Percentiles rank a stretch among this genome's conserved stretches.
phyloP scores from a whole-genome alignment of 2,329 filamentous ascomycete genomes.

The Penicillium sp. region DNA sequence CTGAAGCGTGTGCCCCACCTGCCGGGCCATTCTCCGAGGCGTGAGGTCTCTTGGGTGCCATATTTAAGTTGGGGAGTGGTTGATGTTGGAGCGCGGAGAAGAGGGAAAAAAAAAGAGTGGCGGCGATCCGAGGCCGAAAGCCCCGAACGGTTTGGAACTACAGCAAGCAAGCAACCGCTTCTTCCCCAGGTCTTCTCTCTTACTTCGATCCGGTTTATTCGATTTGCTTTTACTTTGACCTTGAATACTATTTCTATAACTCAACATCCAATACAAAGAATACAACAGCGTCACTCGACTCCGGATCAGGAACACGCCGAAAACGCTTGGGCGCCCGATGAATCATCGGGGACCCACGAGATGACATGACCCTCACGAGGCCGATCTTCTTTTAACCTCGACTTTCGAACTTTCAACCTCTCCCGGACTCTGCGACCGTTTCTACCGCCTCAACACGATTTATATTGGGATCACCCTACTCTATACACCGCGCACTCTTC shows the following conservation, averaged over 20 bases:
- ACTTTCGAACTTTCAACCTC: too few species aligned
- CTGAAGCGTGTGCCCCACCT: conserved; percentile 37
- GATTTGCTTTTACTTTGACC: too few species aligned
- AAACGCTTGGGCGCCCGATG: conserved; percentile 18
- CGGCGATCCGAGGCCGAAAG: conserved; percentile 24
- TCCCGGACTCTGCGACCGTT: conserved; percentile 18
- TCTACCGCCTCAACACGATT: conserved; percentile 6
- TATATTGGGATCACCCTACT: conserved; percentile 1
- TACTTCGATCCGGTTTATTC: too few species aligned
- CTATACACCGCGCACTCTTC: conserved; percentile 14
- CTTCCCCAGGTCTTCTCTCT: too few species aligned
- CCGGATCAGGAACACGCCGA: conserved; percentile 5
- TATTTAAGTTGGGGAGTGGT: too few species aligned
- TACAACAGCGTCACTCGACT: background rate
- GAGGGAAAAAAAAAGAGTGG: conserved; percentile 25
- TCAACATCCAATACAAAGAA: background rate
- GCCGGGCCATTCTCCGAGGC: conserved; percentile 46
- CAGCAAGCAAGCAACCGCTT: too few species aligned
- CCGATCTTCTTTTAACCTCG: conserved; percentile 1
- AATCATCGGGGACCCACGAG: conserved; percentile 27
- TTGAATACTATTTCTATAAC: too few species aligned
- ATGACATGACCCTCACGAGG: conserved; percentile 17
- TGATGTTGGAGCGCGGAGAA: conserved; percentile 1
- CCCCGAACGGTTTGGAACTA: conserved; percentile 10
- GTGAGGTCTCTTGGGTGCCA: conserved; percentile 64